Base-by-base conservation (phyloP, 2,329 filamentous ascomycete species). In the Penicillium olsonii region DNA sequence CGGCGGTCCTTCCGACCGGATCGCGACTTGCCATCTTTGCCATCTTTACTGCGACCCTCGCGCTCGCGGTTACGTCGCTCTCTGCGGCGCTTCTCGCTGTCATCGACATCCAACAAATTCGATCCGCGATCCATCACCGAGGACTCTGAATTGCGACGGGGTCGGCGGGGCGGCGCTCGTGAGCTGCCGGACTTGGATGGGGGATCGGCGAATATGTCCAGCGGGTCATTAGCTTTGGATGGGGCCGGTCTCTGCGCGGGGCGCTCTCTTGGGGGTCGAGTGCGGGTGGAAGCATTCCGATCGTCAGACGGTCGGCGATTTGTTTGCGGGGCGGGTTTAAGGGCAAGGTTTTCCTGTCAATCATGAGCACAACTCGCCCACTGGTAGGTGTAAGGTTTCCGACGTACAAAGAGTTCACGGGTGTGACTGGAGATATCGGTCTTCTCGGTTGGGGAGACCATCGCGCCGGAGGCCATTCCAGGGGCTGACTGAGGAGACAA, bases 131-230 rank as follows among this genome's bases (percentile, higher is more conserved):
- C 81, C 67, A 83, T 77, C 42, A 84, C 71, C 1, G 84, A 87
- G 0, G 83, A 84, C 56, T 86, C 83, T 0, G 84, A 86, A 61
- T 85, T 84, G 45, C 83, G 79, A 48, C 83, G 77, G 29, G 75
- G 75, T 24, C 80, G 75, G 45, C 67, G 59, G 12, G 52, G 37
- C 14, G 44, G 52, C 38, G 8, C 52, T 51, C 29, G 35, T 35
- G 15, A 7, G 19, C 37, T 47, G 20, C 39, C 34, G 7, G 64
- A 51, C 34, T 64, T 69, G 31, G 58, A 73, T 56, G 64, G 66
- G 38, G 71, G 75, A 56, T 75, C 73, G 31, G 70, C 77, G 58
- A 80, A 80, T 31, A 80, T 75, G 55, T 79, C 74, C 22, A 77
- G 68, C 17, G 60, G 70, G 63, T 67, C 68, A 50, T 66, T 66